phyloP scores from a whole-genome alignment of 2,329 filamentous ascomycete species.

The Sarocladium brachiariae region DNA sequence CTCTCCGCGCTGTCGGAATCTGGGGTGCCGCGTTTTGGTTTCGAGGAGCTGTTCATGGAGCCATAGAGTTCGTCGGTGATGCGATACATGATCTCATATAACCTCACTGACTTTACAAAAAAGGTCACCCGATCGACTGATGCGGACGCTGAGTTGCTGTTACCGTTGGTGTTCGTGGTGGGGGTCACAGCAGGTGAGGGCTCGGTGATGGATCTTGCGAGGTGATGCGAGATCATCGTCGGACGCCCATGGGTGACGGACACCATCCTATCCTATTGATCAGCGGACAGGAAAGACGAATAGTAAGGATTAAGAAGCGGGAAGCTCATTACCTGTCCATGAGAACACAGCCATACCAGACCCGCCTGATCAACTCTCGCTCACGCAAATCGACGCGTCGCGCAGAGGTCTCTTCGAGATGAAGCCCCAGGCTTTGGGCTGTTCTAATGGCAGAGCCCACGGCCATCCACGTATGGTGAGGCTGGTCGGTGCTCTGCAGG shows the following conservation, averaged over 20 bases:
- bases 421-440: conserved; percentile 38
- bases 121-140: conserved; percentile 18
- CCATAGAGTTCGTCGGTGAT: conserved; percentile 23
- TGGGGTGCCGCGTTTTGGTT: neutral
- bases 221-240: conserved; percentile 26
- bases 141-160: conserved; percentile 10
- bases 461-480: conserved; percentile 43
- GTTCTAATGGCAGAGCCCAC: conserved; percentile 38
- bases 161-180: too few relatives aligned
- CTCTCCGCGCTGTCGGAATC: conserved; percentile 10
- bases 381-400: conserved; percentile 16
- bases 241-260: conserved; percentile 28
- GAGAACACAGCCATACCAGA: conserved; percentile 31
- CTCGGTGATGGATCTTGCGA: conserved; percentile 9
- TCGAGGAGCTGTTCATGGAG: neutral
- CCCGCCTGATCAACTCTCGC: conserved; percentile 20
- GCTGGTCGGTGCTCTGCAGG: conserved; percentile 39
- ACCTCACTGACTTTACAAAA: conserved; percentile 27
- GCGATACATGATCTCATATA: conserved; percentile 31
- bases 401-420: conserved; percentile 32
- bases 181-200: neutral
- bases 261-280: conserved; percentile 23
- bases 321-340: conserved; percentile 27
- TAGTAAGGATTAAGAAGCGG: neutral
- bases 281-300: neutral